A percentile compares a stretch with the other conserved stretches of the same genome.
phyloP scores from a whole-genome alignment of 2,329 filamentous ascomycete species.

The Hortaea werneckii region DNA sequence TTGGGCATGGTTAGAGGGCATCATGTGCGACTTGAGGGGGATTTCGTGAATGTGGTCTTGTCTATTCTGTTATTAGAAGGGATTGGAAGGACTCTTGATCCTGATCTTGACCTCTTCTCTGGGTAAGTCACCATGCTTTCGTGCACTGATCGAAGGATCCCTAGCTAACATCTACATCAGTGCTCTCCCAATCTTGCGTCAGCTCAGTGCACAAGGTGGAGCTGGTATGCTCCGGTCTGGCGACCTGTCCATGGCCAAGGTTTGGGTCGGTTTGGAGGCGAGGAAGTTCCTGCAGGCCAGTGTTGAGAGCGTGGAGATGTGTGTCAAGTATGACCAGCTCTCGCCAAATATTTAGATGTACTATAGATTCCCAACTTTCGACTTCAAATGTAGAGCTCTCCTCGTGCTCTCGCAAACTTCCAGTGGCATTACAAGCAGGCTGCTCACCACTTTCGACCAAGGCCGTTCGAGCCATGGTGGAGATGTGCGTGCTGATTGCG shows the following conservation, averaged over 20 bases:
- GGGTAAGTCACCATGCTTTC: slow-evolving; percentile 38
- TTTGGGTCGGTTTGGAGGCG: slow-evolving; percentile 86
- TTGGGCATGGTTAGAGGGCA: slow-evolving; percentile 83
- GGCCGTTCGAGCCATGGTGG: too few species aligned
- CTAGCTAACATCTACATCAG: slow-evolving; percentile 37
- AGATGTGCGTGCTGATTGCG: too few species aligned
- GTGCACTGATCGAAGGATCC: too few species aligned
- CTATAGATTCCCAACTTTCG: too few species aligned
- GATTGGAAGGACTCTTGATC: slow-evolving; percentile 79
- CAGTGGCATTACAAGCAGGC: too few species aligned
- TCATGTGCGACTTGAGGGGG: slow-evolving; percentile 88
- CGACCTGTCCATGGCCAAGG: slow-evolving; percentile 61
- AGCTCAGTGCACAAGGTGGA: slow-evolving; percentile 72
- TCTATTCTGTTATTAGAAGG: slow-evolving; percentile 89
- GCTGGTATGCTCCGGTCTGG: slow-evolving; percentile 44
- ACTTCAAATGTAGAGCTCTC: too few species aligned
- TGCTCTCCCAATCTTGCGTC: slow-evolving; percentile 78
- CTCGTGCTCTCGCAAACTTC: too few species aligned
- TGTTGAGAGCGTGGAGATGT: slow-evolving; percentile 78
- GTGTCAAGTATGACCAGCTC: slow-evolving; percentile 81
- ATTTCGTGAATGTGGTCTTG: slow-evolving; percentile 97
- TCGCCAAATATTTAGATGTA: slow-evolving; percentile 64
- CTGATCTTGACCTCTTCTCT: slow-evolving; percentile 75
- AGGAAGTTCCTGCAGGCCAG: slow-evolving; percentile 82
- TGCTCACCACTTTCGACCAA: too few species aligned